phyloP scores from a whole-genome alignment of 2,329 filamentous ascomycete species.

The Alternaria sp. region DNA sequence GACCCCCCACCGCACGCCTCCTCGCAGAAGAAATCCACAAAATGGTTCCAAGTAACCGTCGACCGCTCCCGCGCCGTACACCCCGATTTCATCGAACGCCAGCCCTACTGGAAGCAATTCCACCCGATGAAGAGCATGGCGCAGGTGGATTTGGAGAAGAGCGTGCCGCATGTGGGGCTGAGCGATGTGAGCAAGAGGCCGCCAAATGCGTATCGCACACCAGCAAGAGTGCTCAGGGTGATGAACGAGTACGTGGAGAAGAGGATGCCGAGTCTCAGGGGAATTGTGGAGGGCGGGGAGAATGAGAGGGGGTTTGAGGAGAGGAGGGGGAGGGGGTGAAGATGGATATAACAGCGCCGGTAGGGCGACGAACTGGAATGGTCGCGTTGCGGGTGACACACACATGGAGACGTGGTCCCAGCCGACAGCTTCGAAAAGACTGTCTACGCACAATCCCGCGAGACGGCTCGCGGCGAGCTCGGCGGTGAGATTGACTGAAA shows the following conservation, averaged over 20 bases:
- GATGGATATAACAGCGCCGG: not conserved
- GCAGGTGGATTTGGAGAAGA: constrained; percentile 47
- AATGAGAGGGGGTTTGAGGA: not conserved
- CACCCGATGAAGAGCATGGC: constrained; percentile 38
- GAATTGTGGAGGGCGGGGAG: constrained; percentile 36
- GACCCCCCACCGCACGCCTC: constrained; percentile 7
- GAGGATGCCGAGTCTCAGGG: constrained; percentile 40
- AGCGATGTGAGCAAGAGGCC: constrained; percentile 49
- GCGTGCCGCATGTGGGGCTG: constrained; percentile 50
- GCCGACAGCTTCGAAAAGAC: not conserved
- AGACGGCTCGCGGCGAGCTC: not conserved
- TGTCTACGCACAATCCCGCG: not conserved
- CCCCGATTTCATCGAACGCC: constrained; percentile 50
- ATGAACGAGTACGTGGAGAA: constrained; percentile 30
- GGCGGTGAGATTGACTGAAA: not conserved
- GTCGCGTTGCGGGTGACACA: not conserved
- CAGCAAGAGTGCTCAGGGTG: constrained; percentile 32
- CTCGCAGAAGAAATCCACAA: constrained; percentile 21
- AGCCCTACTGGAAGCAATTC: constrained; percentile 44
- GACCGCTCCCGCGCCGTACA: constrained; percentile 49
- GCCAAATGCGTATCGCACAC: constrained; percentile 43
- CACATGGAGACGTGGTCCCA: not conserved
- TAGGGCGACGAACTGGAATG: not conserved
- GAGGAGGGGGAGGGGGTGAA: not conserved
- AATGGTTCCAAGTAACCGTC: constrained; percentile 51